Conservation (phyloP, 2,329 filamentous ascomycete genomes). For the Aureobasidium subglaciale region DNA sequence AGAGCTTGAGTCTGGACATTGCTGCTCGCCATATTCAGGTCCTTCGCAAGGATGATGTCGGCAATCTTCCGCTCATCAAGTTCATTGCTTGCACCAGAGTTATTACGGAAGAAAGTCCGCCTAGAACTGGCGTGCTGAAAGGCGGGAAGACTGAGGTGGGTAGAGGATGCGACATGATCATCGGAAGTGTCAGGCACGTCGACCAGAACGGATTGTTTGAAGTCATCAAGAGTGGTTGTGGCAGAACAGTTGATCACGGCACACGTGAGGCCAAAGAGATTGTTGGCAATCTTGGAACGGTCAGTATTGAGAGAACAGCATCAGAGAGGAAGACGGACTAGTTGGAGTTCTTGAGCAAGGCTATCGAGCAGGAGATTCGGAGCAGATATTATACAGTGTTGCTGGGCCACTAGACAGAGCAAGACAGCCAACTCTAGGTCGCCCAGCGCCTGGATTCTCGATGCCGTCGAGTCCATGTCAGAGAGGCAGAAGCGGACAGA, state of each 20-base stretch:
- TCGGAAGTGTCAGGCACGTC: conserved; percentile 18
- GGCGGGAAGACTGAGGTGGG: neutral
- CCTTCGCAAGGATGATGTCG: conserved; percentile 74
- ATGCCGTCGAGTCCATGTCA: conserved; percentile 29
- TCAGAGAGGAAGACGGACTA: conserved; percentile 43
- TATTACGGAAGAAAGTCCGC: neutral
- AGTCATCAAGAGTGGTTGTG: conserved; percentile 71
- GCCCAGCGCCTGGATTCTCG: conserved; percentile 68
- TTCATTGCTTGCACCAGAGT: conserved; percentile 16
- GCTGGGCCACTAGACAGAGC: conserved; percentile 69
- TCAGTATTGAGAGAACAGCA: neutral
- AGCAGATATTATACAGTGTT: conserved; percentile 85
- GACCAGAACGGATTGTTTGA: conserved; percentile 62
- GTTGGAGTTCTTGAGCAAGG: conserved; percentile 64
- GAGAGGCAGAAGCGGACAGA: no score
- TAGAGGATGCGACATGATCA: neutral
- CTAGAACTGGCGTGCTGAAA: conserved; percentile 5
- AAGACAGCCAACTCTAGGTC: conserved; percentile 84
- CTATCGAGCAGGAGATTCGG: conserved; percentile 55
- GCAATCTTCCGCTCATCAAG: conserved; percentile 56
- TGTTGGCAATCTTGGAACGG: conserved; percentile 14
- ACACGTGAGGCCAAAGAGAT: conserved; percentile 65
- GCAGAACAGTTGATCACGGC: conserved; percentile 65
- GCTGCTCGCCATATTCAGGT: conserved; percentile 66
- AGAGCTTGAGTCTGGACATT: conserved; percentile 75